These are phyloP conservation scores for Colletotrichum caudatum DNA, from an alignment of 2,329 filamentous ascomycete species.

Conservation along the genomic window DNA sequence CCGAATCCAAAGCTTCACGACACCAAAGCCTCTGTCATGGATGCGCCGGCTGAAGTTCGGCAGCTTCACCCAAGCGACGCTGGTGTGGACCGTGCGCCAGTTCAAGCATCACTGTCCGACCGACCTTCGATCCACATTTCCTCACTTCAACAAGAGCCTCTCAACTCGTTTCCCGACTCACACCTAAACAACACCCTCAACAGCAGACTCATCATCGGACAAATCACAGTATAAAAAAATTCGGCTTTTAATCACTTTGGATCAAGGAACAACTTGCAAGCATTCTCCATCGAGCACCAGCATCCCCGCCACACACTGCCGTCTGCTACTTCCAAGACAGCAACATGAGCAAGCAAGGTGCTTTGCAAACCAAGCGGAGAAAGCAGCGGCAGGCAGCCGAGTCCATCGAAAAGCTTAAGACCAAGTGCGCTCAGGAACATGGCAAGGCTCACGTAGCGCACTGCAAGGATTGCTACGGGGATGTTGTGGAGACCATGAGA, in stretches of 20 bases:
- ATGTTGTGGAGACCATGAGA: conserved; percentile 60
- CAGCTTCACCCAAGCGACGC: conserved; percentile 9
- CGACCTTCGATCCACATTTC: conserved; percentile 1
- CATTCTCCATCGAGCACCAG: no score
- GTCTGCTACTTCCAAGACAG: not conserved
- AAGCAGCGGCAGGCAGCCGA: conserved; percentile 44
- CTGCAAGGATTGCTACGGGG: conserved; percentile 62
- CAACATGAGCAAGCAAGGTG: conserved; percentile 16
- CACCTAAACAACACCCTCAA: not conserved
- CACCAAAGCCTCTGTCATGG: conserved; percentile 1
- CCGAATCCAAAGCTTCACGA: not conserved
- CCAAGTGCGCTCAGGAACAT: conserved; percentile 58
- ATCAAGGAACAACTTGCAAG: not conserved
- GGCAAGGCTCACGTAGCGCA: conserved; percentile 57
- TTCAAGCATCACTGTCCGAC: not conserved
- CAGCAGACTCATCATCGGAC: not conserved
- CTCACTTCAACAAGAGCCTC: conserved; percentile 25
- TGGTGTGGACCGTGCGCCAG: conserved; percentile 15
- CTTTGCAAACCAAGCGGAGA: conserved; percentile 24
- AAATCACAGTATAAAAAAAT: no score
- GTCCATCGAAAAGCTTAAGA: conserved; percentile 58
- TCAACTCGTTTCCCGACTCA: not conserved
- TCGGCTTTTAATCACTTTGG: no score
- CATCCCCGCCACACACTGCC: not conserved
- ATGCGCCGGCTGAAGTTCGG: conserved; percentile 41